Evolutionary conservation across 257 asterid species (phyloP), one percentile per base, ranked within the genome.

Genomic region (Solanum microdontum): DNA sequence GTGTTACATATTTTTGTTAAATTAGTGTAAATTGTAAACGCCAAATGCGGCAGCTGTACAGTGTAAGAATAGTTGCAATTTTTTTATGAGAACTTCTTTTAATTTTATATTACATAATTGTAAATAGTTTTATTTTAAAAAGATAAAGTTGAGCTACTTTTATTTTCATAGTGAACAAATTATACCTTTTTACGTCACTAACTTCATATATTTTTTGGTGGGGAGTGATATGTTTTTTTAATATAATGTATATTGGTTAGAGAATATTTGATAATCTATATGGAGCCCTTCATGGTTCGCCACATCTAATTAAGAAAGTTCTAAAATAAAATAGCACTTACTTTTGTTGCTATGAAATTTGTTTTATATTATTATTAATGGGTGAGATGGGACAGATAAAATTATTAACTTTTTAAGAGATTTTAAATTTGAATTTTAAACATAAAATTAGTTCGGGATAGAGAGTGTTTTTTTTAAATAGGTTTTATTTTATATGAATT

Each of bases 261-360:
- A 80, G 85, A 80, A 80, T 80, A 80, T 48, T 19, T 43, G 69
- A 48, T 26, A 43, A 45, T 45, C 40, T 45, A 48, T 28, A 80
- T 80, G 85, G 85, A 80, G 85, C 85, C 85, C 69, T 80, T 45
- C 40, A 45, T 80, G 40, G 83, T 80, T 80, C 69, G 85, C 85
- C 85, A 80, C 85, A 80, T 80, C 85, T 45, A 51, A 14, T 80
- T 45, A 80, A 28, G 36, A 80, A 45, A 80, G 28, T 80, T 26
- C 1, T 37, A 37, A 37, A 45, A 26, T 45, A 45, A 80, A 45
- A 28, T 45, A 80, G 85, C 85, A 80, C 85, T 80, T 30, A 80
- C 69, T 80, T 80, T 15, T 45, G 14, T 26, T 80, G 68, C 33
- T 45, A 8, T n/a, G 39, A 10, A n/a, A 80, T 2, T 45, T 26